These are phyloP conservation scores for Suillus discolor DNA, from an alignment of 768 basidiomycete species.

Conservation along the genomic window DNA sequence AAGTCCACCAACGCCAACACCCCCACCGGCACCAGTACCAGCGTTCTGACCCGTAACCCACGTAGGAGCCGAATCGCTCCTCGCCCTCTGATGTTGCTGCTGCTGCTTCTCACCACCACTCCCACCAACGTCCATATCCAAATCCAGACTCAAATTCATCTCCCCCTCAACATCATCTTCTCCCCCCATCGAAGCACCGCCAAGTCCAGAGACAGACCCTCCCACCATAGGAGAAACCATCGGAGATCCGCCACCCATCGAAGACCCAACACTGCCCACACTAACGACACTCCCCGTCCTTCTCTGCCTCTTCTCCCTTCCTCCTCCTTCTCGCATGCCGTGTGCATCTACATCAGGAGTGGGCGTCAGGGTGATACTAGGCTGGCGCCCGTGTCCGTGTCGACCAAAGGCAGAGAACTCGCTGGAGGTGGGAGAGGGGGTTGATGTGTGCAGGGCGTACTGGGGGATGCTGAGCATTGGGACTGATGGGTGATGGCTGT, in stretches of 20 bases:
- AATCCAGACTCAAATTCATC: conserved; percentile 23
- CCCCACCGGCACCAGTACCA: conserved; percentile 18
- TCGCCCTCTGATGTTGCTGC: conserved; percentile 21
- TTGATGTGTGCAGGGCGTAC: conserved; percentile 26
- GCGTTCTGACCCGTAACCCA: conserved; percentile 13
- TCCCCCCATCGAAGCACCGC: conserved; percentile 12
- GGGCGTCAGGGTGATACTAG: conserved; percentile 28
- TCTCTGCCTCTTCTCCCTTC: conserved; percentile 28
- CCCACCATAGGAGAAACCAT: conserved; percentile 1
- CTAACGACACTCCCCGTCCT: conserved; percentile 17
- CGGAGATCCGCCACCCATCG: conserved; percentile 1
- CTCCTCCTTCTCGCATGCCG: conserved; percentile 15
- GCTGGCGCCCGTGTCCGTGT: conserved; percentile 33
- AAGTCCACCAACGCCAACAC: conserved; percentile 23
- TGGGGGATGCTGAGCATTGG: conserved; percentile 34
- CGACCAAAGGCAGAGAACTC: conserved; percentile 21
- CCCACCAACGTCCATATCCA: conserved; percentile 12
- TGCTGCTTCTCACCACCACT: conserved; percentile 15
- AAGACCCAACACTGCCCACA: not conserved
- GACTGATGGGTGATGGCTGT: conserved; percentile 23
- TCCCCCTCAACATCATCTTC: conserved; percentile 19
- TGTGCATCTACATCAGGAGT: conserved; percentile 24
- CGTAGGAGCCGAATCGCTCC: conserved; percentile 29
- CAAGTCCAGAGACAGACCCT: conserved; percentile 11
- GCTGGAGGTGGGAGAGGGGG: conserved; percentile 30